Conservation (phyloP, 768 basidiomycete genomes). For the Rossbeevera mucosa region DNA sequence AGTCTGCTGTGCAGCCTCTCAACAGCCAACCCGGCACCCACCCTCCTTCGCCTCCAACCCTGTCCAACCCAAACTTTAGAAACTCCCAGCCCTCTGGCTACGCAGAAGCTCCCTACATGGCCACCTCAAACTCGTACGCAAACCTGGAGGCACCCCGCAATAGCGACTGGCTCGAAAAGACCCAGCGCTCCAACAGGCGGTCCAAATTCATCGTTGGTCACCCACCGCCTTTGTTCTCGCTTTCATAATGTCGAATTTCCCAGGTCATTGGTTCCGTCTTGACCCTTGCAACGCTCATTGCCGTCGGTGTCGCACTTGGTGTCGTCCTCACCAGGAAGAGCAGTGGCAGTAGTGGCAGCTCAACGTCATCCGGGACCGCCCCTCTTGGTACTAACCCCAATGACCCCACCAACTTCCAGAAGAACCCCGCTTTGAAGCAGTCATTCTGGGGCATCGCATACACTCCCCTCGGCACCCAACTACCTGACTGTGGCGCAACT, state of each 20-base stretch:
- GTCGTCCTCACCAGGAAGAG: constrained; percentile 58
- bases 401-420: constrained; percentile 76
- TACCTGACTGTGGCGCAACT: constrained; percentile 63
- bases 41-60: constrained; percentile 32
- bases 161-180: constrained; percentile 41
- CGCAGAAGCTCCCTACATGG: constrained; percentile 24
- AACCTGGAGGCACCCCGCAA: constrained; percentile 30
- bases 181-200: constrained; percentile 31
- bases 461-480: constrained; percentile 69
- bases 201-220: constrained; percentile 57
- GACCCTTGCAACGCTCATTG: constrained; percentile 47
- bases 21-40: constrained; percentile 32
- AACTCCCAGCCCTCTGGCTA: constrained; percentile 22
- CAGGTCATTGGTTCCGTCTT: constrained; percentile 53
- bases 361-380: constrained; percentile 12
- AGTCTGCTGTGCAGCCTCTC: constrained; percentile 31
- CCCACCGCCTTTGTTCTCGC: background rate
- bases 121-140: constrained; percentile 27
- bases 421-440: constrained; percentile 63
- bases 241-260: background rate
- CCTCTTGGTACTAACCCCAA: constrained; percentile 39
- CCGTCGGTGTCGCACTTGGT: constrained; percentile 58
- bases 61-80: constrained; percentile 23
- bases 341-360: constrained; percentile 30
- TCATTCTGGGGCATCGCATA: constrained; percentile 87